Evolutionary conservation across 805 yeast species (phyloP).

Genomic region (Isabelozyma heimii): DNA sequence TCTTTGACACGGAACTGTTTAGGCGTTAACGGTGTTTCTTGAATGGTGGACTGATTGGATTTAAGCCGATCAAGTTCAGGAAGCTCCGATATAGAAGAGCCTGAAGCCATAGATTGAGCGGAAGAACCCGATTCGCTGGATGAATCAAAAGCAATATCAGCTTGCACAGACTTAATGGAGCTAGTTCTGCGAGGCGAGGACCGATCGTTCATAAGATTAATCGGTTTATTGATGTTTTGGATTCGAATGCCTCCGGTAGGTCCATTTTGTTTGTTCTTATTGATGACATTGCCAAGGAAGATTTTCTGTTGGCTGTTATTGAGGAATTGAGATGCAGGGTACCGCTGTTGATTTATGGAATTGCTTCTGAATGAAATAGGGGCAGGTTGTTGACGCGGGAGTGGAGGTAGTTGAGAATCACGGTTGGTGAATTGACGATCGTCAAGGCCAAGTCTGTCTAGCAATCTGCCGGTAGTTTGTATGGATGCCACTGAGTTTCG

Average conservation of each 20-base stretch:
- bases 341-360: not conserved
- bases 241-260: not conserved
- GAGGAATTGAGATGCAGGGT: not conserved
- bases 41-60: not conserved
- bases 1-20: not conserved
- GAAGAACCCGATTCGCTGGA: not conserved
- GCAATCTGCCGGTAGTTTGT: slow-evolving; percentile 26
- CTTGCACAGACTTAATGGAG: slow-evolving; percentile 23
- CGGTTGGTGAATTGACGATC: slow-evolving; percentile 6
- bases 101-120: not conserved
- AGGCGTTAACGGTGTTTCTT: not conserved
- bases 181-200: slow-evolving; percentile 17
- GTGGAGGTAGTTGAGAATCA: not conserved
- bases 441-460: slow-evolving; percentile 27
- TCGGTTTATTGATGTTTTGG: not conserved
- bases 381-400: slow-evolving; percentile 1
- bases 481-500: slow-evolving; percentile 21
- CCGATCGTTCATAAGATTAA: not conserved
- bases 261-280: not conserved
- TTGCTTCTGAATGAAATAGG: not conserved
- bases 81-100: not conserved
- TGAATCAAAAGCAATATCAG: slow-evolving; percentile 13
- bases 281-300: not conserved
- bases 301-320: not conserved
- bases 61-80: not conserved